Percentiles rank a stretch among this genome's conserved stretches.
These are phyloP conservation scores for Inga oerstediana DNA, from an alignment of 306 rosid species.

Conservation along the genomic window DNA sequence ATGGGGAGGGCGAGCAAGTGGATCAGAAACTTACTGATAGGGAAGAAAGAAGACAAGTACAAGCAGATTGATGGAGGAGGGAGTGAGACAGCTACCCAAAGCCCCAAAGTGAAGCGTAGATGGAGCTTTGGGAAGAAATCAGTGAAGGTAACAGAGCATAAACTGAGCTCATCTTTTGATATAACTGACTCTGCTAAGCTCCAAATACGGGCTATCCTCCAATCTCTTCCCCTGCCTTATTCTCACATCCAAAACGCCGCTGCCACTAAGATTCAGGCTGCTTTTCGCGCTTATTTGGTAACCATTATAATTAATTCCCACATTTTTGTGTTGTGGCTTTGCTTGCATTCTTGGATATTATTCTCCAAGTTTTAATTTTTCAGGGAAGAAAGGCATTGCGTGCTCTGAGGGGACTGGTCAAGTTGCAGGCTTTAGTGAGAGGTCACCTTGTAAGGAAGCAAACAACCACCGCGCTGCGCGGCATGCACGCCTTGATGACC, in stretches of 20 bases:
- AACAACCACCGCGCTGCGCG: conserved; percentile 62
- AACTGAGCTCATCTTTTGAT: conserved; percentile 54
- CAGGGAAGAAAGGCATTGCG: conserved; percentile 90
- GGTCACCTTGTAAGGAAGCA: conserved; percentile 92
- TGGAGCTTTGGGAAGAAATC: conserved; percentile 77
- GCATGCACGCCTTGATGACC: conserved; percentile 87
- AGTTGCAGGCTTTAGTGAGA: conserved; percentile 88
- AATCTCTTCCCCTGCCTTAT: conserved; percentile 29
- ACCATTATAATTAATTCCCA: conserved; percentile 5
- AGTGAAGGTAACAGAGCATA: conserved; percentile 42
- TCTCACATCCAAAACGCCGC: conserved; percentile 42
- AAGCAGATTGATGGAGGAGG: conserved; percentile 40
- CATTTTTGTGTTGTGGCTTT: background rate
- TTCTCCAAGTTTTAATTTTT: conserved; percentile 7
- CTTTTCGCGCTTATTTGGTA: conserved; percentile 80
- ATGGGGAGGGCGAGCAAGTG: conserved; percentile 88
- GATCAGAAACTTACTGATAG: conserved; percentile 72
- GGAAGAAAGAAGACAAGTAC: conserved; percentile 60
- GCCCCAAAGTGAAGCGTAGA: conserved; percentile 58
- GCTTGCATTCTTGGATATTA: background rate
- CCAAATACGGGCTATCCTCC: conserved; percentile 38
- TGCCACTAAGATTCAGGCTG: conserved; percentile 81
- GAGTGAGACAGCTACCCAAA: background rate
- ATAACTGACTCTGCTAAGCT: conserved; percentile 44
- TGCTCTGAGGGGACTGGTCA: conserved; percentile 87